These are phyloP conservation scores for Sphagnum tenellum DNA, from an alignment of 225 moss, liverwort and hornwort species.

Conservation along the genomic window DNA sequence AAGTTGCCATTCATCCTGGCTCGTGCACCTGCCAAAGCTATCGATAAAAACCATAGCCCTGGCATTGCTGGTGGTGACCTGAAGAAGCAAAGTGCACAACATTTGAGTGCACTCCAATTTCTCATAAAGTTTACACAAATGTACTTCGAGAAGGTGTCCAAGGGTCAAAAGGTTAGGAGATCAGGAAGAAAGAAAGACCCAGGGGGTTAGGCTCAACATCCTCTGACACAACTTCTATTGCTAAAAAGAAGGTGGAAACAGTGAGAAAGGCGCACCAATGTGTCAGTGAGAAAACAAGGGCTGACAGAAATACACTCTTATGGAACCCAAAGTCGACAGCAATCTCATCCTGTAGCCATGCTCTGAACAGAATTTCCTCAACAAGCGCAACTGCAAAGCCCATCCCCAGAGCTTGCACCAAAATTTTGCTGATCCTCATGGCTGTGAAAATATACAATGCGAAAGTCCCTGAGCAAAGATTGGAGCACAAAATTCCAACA, in stretches of 20 bases:
- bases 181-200: no score
- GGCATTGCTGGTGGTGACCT: constrained; percentile 78
- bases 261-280: constrained; percentile 51
- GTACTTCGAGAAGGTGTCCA: no score
- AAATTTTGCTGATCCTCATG: constrained; percentile 41
- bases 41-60: constrained; percentile 74
- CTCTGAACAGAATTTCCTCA: constrained; percentile 88
- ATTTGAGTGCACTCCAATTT: no score
- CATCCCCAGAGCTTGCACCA: constrained; percentile 46
- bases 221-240: no score
- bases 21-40: constrained; percentile 70
- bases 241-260: no score
- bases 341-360: constrained; percentile 93
- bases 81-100: constrained; percentile 4
- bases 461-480: constrained; percentile 15
- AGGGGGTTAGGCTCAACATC: no score
- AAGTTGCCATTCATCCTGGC: constrained; percentile 58
- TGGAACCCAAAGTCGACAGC: constrained; percentile 76
- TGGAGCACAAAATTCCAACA: no score
- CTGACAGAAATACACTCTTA: constrained; percentile 49
- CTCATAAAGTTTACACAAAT: no score
- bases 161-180: no score
- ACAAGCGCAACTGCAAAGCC: constrained; percentile 64
- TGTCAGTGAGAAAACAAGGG: constrained; percentile 54
- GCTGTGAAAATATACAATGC: constrained; percentile 44